phyloP scores from a whole-genome alignment of 2,329 filamentous ascomycete genomes.

The Alternaria sp. region DNA sequence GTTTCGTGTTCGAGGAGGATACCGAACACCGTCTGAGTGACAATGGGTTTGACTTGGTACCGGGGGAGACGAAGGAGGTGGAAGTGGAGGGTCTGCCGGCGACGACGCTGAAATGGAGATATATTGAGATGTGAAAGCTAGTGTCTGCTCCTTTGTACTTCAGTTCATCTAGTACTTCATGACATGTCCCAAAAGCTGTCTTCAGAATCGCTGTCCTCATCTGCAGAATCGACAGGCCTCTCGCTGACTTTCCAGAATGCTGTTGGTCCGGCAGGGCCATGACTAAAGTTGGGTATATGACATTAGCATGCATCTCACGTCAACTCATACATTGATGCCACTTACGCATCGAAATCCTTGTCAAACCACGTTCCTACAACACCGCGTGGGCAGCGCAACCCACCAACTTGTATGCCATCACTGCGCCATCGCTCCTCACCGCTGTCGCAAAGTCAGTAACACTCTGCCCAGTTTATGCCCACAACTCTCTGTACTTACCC shows the following conservation, averaged over 20 bases:
- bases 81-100: conserved; percentile 9
- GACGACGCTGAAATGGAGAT: conserved; percentile 25
- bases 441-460: conserved; percentile 45
- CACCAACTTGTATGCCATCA: conserved; percentile 77
- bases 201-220: conserved; percentile 14
- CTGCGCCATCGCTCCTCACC: conserved; percentile 77
- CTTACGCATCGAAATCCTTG: conserved; percentile 65
- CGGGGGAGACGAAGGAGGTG: conserved; percentile 25
- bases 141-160: rapidly evolving
- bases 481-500: conserved; percentile 43
- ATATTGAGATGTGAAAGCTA: conserved; percentile 23
- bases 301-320: rapidly evolving
- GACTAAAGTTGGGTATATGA: conserved; percentile 23
- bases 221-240: conserved; percentile 5
- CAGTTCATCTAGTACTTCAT: background rate
- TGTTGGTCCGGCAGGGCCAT: conserved; percentile 75
- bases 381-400: conserved; percentile 67
- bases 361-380: conserved; percentile 81
- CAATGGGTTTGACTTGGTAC: conserved; percentile 38
- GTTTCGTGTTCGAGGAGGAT: conserved; percentile 56
- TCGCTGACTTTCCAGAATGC: conserved; percentile 79
- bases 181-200: background rate
- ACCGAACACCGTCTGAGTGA: conserved; percentile 27
- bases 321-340: rapidly evolving
- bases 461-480: background rate